Evolutionary conservation across 768 basidiomycete genomes (phyloP).

Genomic region (Asterophora parasitica): DNA sequence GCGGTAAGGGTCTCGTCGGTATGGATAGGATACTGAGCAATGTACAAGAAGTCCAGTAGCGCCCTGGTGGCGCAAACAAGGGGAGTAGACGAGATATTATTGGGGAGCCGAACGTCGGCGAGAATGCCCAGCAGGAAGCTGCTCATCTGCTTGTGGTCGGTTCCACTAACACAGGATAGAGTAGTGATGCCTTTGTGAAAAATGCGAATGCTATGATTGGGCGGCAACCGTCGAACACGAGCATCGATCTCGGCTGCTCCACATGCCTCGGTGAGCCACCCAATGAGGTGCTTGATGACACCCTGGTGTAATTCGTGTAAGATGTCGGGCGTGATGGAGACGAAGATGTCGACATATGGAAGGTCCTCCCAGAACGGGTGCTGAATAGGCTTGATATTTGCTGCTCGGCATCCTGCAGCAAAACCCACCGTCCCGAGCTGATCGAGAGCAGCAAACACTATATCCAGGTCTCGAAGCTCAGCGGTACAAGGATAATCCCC

Average conservation of each 20-base stretch:
- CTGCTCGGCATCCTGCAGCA: conserved; percentile 12
- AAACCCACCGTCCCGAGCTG: conserved; percentile 10
- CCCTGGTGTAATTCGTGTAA: conserved; percentile 33
- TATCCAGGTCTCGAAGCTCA: conserved; percentile 10
- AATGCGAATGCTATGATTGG: neutral
- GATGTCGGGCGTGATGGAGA: conserved; percentile 26
- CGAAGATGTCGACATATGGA: conserved; percentile 22
- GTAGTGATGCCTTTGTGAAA: neutral
- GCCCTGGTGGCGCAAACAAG: conserved; percentile 25
- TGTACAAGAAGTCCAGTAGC: conserved; percentile 34
- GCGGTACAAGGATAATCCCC: conserved; percentile 8
- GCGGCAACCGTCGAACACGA: conserved; percentile 4
- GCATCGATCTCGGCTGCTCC: conserved; percentile 32
- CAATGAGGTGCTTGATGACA: conserved; percentile 28
- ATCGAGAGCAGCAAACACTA: conserved; percentile 24
- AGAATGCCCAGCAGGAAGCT: conserved; percentile 26
- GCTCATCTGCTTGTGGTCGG: conserved; percentile 31
- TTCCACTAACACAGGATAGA: conserved; percentile 28
- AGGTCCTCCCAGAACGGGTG: conserved; percentile 24
- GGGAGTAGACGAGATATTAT: conserved; percentile 7
- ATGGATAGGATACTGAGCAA: conserved; percentile 32
- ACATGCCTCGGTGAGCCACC: conserved; percentile 24
- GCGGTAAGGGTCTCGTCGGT: no score
- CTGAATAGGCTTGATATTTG: conserved; percentile 22
- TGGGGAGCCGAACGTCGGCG: conserved; percentile 17